Base-by-base conservation (phyloP, 768 basidiomycete species). In the Clitopilus passeckerianus region DNA sequence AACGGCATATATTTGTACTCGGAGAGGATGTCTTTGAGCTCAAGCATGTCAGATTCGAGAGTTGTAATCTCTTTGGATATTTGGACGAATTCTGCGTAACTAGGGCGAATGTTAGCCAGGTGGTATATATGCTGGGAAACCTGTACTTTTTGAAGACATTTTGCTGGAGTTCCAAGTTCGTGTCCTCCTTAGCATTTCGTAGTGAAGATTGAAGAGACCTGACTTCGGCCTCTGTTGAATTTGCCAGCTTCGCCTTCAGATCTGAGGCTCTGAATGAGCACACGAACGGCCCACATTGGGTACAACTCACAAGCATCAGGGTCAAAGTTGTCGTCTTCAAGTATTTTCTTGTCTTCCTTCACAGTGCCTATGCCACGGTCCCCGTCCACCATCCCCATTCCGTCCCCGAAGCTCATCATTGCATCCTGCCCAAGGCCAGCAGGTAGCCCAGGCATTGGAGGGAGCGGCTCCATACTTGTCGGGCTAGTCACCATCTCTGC, bases 1-100 rank as follows among this genome's bases (percentile, higher is more conserved):
- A 94, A 92, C 0, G 97, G 96, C 84, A 98, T 94, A 58, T 86
- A 86, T 72, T 95, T 95, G 90, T 95, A 98, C 68, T 99, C 97
- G 12, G 91, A 87, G 3, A 98, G 80, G 6, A 90, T 83, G 58
- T 95, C 93, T 71, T 97, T 98, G 70, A 99, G 85, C 68, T 98
- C 95, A 30, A 98, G 82, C 90, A 98, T 92, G 71, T 98, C 95
- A 68, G 95, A 95, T 77, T 99, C 97, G 24, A 99, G 84, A 1
- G 91, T 89, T 24, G 91, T 89, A 57, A 99, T 96, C 74, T 98
- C 97, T 69, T 98, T 98, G 3, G 97, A 97, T 20, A 99, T 92
- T 58, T 90, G 80, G 24, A 99, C 92, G 69, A 98, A 98, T 70
- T 98, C 94, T 52, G 95, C 91, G 68, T 98, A 98, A 74, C 96